phyloP scores from a whole-genome alignment of 2,329 filamentous ascomycete species.

The Huntiella abstrusa region DNA sequence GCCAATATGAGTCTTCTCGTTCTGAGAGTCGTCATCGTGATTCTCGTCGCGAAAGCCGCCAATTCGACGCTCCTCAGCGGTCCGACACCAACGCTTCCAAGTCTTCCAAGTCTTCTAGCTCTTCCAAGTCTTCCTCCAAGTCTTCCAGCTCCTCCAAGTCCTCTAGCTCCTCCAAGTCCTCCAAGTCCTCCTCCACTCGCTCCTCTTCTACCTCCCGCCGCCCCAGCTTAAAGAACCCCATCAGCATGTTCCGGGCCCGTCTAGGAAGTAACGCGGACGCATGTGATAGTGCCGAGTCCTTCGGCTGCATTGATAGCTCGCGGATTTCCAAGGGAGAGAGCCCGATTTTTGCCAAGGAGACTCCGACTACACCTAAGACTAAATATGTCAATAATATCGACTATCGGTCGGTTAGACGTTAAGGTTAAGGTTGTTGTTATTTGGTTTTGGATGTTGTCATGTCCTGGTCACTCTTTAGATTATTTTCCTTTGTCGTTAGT shows the following conservation, averaged over 20 bases:
- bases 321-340: background rate
- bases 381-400: too few relatives aligned
- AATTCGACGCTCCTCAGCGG: background rate
- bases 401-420: too few relatives aligned
- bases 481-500: too few relatives aligned
- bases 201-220: background rate
- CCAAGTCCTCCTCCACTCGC: background rate
- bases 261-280: background rate
- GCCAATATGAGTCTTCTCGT: background rate
- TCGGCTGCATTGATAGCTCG: constrained; percentile 10
- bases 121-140: background rate
- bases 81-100: background rate
- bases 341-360: too few relatives aligned
- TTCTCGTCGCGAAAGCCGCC: too few relatives aligned
- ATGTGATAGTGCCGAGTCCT: constrained; percentile 2
- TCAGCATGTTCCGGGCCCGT: background rate
- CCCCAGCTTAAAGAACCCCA: background rate
- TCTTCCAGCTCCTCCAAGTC: background rate
- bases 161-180: background rate
- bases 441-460: too few relatives aligned
- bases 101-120: background rate
- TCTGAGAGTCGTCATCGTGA: background rate
- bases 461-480: too few relatives aligned
- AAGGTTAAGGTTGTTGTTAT: too few relatives aligned
- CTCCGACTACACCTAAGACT: too few relatives aligned